These are phyloP conservation scores for Eleusine coracana DNA, from an alignment of 176 grass and related monocot genomes.

Conservation along the genomic window DNA sequence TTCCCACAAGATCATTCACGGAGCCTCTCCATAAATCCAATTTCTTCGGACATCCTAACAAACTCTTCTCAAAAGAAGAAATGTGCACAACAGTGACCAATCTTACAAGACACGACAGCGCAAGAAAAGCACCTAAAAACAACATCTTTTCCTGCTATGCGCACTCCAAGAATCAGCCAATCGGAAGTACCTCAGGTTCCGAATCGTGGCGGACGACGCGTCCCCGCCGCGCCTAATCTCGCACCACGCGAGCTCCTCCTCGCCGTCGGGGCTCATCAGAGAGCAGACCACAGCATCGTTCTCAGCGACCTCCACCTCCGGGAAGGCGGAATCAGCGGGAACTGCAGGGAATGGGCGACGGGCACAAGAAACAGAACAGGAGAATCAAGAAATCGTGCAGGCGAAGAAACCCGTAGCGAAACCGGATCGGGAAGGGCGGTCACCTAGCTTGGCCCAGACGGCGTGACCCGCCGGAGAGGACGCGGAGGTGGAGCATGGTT, in stretches of 20 bases:
- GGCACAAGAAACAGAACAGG: neutral
- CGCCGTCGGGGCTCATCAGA: slow-evolving; percentile 20
- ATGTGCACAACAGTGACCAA: slow-evolving; percentile 4
- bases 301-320: slow-evolving; percentile 57
- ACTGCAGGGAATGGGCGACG: slow-evolving; percentile 47
- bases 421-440: neutral
- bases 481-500: neutral
- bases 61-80: neutral
- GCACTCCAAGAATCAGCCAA: neutral
- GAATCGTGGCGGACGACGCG: slow-evolving; percentile 49
- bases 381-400: slow-evolving; percentile 46
- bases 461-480: neutral
- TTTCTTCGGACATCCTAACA: neutral
- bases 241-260: slow-evolving; percentile 72
- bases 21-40: neutral
- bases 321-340: slow-evolving; percentile 54
- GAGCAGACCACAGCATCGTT: slow-evolving; percentile 64
- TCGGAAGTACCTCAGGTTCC: slow-evolving; percentile 56
- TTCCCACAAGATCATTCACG: neutral
- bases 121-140: neutral
- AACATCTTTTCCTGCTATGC: slow-evolving; percentile 2
- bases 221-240: slow-evolving; percentile 60
- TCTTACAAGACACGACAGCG: slow-evolving; percentile 13
- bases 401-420: slow-evolving; percentile 13
- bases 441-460: slow-evolving; percentile 85